These are phyloP conservation scores for Tinospora cordifolia DNA, from an alignment of 164 flowering plant genomes.

Conservation along the genomic window DNA sequence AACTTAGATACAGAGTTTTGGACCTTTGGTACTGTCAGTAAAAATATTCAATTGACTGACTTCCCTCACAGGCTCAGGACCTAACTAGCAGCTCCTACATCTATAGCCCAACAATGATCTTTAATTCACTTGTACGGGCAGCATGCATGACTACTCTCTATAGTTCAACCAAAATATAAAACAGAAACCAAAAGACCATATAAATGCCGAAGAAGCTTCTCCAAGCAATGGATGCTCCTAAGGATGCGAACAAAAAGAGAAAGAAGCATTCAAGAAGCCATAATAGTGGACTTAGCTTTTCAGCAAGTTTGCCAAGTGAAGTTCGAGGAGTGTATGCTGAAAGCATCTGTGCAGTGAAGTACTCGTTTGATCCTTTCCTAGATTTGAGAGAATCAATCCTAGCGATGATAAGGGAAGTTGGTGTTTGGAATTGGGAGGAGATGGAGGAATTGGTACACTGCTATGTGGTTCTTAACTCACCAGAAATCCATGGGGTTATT, in stretches of 20 bases:
- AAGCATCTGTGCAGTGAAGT: slow-evolving; percentile 43
- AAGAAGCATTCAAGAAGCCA: slow-evolving; percentile 13
- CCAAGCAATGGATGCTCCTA: slow-evolving; percentile 13
- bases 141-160: slow-evolving; percentile 21
- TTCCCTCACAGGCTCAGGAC: background rate
- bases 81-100: slow-evolving; percentile 6
- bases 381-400: slow-evolving; percentile 43
- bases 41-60: slow-evolving; percentile 4
- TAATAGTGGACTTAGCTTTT: slow-evolving; percentile 29
- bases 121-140: slow-evolving; percentile 18
- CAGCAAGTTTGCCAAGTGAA: slow-evolving; percentile 46
- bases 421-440: slow-evolving; percentile 39
- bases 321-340: slow-evolving; percentile 37
- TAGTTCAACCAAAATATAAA: slow-evolving; percentile 4
- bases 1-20: background rate
- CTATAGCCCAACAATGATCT: slow-evolving; percentile 7
- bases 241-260: slow-evolving; percentile 15
- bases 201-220: background rate
- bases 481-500: slow-evolving; percentile 36
- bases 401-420: slow-evolving; percentile 41
- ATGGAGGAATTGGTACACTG: slow-evolving; percentile 58
- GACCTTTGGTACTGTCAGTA: background rate
- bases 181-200: slow-evolving; percentile 1
- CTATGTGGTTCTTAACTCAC: slow-evolving; percentile 44
- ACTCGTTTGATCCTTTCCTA: slow-evolving; percentile 28